Conservation (phyloP, 2,329 filamentous ascomycete species). For the Pseudofabraea citricarpa region DNA sequence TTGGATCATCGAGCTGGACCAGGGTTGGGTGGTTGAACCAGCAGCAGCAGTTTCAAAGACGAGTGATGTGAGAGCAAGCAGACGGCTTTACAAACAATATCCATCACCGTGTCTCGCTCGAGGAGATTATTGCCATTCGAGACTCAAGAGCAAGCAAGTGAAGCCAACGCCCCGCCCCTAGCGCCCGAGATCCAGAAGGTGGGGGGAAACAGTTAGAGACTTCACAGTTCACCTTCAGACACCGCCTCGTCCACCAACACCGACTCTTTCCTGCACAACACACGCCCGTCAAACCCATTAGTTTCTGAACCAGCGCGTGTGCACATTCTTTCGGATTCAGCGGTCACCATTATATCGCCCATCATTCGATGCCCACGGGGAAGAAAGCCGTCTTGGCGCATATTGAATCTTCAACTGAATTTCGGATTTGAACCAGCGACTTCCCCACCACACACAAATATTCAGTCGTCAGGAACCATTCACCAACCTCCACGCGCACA, state of each 20-base stretch:
- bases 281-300: not conserved
- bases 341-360: too few species aligned
- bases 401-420: not conserved
- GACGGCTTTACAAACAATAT: too few species aligned
- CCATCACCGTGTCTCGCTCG: too few species aligned
- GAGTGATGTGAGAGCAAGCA: too few species aligned
- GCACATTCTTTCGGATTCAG: too few species aligned
- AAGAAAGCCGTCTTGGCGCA: slow-evolving; percentile 40
- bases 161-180: too few species aligned
- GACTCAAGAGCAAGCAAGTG: too few species aligned
- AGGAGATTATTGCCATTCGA: too few species aligned
- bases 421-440: not conserved
- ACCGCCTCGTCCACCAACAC: not conserved
- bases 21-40: too few species aligned
- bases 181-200: not conserved
- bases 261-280: not conserved
- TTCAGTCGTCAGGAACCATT: not conserved
- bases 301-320: too few species aligned
- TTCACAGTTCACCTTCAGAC: not conserved
- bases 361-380: slow-evolving; percentile 28
- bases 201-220: not conserved
- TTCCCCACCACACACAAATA: not conserved
- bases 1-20: too few species aligned
- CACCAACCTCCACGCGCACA: not conserved
- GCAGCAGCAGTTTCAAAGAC: too few species aligned